Base-by-base conservation (phyloP, 1,139 yeast genomes). In the Hemisphaericaspora subhashii region DNA sequence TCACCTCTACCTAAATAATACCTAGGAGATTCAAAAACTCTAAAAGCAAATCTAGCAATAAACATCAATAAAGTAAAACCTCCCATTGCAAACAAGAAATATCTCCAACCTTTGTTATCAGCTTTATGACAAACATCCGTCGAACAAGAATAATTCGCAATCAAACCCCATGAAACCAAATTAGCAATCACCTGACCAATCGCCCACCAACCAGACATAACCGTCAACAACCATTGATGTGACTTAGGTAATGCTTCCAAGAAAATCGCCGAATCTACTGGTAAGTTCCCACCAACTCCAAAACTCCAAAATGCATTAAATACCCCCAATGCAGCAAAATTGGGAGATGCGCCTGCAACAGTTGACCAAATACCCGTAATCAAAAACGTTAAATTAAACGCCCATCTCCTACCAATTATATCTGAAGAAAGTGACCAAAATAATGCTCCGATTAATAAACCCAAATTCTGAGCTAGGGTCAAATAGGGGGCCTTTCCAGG, bases 271-370 rank as follows among this genome's bases (percentile, higher is more conserved):
- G 70, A 64, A 44, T 69, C 75, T 3, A 70, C 73, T 0, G 74
- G 74, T 31, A 68, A 55, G 41, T 68, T 68, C 1, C 76, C 76
- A 2, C 75, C 75, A 5, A 69, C 75, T 0, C 76, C 75, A 49
- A 68, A 63, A 43, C 71, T 63, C 74, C 74, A 69, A 14, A 69
- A 55, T 0, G 73, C 58, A 21, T 53, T 62, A 48, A 68, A 68
- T 0, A 59, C 56, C 2, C 72, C 73, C 8, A 66, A 45, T 15
- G 72, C 67, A 4, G 64, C 72, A 51, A 69, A 69, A 41, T 62
- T 68, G 5, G 74, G 74, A 10, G 68, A 52, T 0, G 66, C 53
- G 1, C 75, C 76, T 1, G 73, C 66, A 20, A 62, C 51, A 1
- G 60, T 48, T 1, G 72, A 66, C 52, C 66, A 68, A 1, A 68